Evolutionary conservation across 169 alveolate genomes (phyloP).

Genomic region (Theileria parva): DNA sequence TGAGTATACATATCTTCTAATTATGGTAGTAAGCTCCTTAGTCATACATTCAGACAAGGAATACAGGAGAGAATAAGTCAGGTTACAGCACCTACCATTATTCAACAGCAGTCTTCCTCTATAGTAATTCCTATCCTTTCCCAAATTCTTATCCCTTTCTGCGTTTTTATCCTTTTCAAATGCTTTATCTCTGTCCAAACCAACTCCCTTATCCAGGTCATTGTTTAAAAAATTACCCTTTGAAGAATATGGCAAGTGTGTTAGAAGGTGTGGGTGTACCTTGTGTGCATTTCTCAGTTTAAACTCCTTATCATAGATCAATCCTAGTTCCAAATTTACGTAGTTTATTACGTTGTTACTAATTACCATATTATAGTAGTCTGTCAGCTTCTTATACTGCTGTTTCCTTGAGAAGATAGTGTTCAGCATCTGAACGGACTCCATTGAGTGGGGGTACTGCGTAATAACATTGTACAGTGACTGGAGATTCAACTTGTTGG

Average conservation of each 20-base stretch:
- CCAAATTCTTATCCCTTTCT: neutral
- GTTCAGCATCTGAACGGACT: slow-evolving; percentile 66
- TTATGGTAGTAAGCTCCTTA: slow-evolving; percentile 20
- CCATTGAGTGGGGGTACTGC: slow-evolving; percentile 74
- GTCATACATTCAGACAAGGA: slow-evolving; percentile 42
- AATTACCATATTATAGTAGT: slow-evolving; percentile 35
- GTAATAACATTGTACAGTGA: slow-evolving; percentile 69
- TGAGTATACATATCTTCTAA: slow-evolving; percentile 55
- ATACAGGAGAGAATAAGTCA: slow-evolving; percentile 37
- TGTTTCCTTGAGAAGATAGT: slow-evolving; percentile 67
- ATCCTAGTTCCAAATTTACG: slow-evolving; percentile 53
- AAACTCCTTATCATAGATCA: slow-evolving; percentile 61
- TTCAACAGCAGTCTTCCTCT: slow-evolving; percentile 23
- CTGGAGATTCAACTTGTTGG: slow-evolving; percentile 62
- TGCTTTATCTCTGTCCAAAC: neutral
- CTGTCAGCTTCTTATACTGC: slow-evolving; percentile 25
- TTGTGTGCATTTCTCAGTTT: slow-evolving; percentile 44
- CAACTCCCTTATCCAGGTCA: neutral
- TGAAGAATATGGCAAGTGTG: neutral
- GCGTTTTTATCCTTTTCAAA: neutral
- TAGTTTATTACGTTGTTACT: slow-evolving; percentile 43
- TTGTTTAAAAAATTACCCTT: neutral
- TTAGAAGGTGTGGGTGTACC: slow-evolving; percentile 42
- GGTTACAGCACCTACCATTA: slow-evolving; percentile 53
- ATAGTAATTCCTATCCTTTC: neutral